Evolutionary conservation across 177 flowering plant genomes (phyloP), one percentile per base, ranked within the genome.

Genomic region (Vitis hybrid): DNA sequence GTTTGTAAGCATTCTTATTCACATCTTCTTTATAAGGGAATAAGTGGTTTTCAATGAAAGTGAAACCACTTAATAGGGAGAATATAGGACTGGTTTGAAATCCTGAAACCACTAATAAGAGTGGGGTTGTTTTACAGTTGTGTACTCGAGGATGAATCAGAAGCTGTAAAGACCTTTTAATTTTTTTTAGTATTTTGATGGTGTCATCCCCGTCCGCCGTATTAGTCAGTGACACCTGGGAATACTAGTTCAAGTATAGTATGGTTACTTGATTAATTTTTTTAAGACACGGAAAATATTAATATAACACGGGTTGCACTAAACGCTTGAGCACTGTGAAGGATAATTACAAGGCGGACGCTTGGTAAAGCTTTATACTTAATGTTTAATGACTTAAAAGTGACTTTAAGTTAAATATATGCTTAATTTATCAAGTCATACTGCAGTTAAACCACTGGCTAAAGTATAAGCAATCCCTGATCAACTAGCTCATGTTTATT

Each of bases 31-130:
- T 31, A 14, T 21, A 13, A 31, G 33, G 68, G 59, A 63, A 63
- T 63, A 62, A 63, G 65, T 18, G 15, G 66, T 48, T 45, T 63
- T 39, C 21, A 62, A n/a, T 29, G 53, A 63, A 48, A 63, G 66
- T 63, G n/a, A 16, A n/a, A 45, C 51, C n/a, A 11, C 66, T 49
- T 3, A 48, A 45, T 6, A 5, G 9, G 31, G 5, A 39, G 45
- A 39, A 39, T 39, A 39, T 39, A 26, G 31, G 10, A 31, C 15
- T 62, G 50, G 64, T 61, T 61, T 61, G 50, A 15, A 29, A 16
- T 16, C 29, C 2, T 63, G 53, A 63, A 45, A 63, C 45, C 12
- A 14, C 29, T 1, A 60, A 53, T 53, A 53, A 53, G 16, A 53
- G 56, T 53, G 56, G 16, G 29, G 26, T 39, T 39, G 5, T 39